These are phyloP conservation scores for Saturnispora bothae DNA, from an alignment of 805 yeast species.

Conservation along the genomic window DNA sequence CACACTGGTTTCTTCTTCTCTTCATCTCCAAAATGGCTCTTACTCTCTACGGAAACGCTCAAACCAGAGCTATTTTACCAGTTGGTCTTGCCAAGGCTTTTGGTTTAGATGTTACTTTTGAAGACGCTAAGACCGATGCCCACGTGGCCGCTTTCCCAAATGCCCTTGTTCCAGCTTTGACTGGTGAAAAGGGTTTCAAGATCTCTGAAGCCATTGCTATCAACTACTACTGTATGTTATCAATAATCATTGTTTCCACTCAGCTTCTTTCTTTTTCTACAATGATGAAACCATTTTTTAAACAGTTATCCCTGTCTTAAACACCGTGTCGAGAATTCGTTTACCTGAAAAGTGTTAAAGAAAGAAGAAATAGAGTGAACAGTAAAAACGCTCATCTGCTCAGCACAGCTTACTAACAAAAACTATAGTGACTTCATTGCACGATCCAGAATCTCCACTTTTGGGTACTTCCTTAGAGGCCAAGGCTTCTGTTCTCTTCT, in stretches of 20 bases:
- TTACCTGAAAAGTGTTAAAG: constrained; percentile 34
- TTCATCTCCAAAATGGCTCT: constrained; percentile 21
- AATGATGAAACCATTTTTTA: constrained; percentile 48
- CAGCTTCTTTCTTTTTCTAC: not conserved
- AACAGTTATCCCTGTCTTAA: constrained; percentile 87
- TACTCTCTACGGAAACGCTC: constrained; percentile 25
- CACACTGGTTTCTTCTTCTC: constrained; percentile 1
- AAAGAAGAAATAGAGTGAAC: not conserved
- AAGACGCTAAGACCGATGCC: constrained; percentile 18
- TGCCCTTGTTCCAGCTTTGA: constrained; percentile 54
- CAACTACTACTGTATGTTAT: constrained; percentile 35
- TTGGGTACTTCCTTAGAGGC: constrained; percentile 56
- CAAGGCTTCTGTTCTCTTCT: constrained; percentile 56
- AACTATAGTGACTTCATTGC: constrained; percentile 34
- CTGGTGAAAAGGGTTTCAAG: constrained; percentile 64
- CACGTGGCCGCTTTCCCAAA: constrained; percentile 52
- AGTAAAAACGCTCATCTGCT: not conserved
- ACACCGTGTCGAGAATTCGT: constrained; percentile 56
- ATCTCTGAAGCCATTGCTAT: constrained; percentile 62
- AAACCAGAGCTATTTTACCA: constrained; percentile 25
- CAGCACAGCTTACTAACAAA: not conserved
- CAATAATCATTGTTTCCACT: too few relatives aligned
- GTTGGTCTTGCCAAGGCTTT: constrained; percentile 42
- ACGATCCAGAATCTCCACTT: constrained; percentile 33
- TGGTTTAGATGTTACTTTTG: constrained; percentile 43